Conservation (phyloP, 495 filamentous ascomycete genomes). For the Penicillium odoratum region DNA sequence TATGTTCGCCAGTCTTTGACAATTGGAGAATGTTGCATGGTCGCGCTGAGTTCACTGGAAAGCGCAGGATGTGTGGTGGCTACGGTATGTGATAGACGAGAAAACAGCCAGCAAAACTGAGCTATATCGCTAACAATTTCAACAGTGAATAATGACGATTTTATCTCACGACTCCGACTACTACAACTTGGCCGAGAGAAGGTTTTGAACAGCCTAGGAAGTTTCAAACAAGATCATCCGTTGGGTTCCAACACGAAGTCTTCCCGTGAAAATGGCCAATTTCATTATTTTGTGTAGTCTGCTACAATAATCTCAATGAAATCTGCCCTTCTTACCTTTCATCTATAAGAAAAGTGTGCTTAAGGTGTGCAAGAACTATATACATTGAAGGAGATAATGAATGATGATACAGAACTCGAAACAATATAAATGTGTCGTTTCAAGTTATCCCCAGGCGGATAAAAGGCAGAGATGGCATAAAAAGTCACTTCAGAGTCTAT, state of each 20-base stretch:
- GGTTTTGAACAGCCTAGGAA: constrained; percentile 47
- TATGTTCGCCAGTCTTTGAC: constrained; percentile 69
- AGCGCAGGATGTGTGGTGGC: constrained; percentile 82
- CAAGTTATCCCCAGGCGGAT: background rate
- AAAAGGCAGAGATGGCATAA: too few relatives aligned
- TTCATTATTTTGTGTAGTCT: too few relatives aligned
- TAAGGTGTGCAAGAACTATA: too few relatives aligned
- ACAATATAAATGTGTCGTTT: background rate
- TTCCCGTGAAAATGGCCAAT: too few relatives aligned
- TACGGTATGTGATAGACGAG: constrained; percentile 62
- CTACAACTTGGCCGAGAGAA: constrained; percentile 61
- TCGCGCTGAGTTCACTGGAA: constrained; percentile 74
- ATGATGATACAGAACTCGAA: too few relatives aligned
- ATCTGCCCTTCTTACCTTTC: too few relatives aligned
- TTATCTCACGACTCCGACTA: constrained; percentile 72
- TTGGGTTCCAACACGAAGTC: too few relatives aligned
- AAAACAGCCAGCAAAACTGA: background rate
- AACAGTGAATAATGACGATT: constrained; percentile 84
- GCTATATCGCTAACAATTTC: constrained; percentile 8
- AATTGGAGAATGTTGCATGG: constrained; percentile 95
- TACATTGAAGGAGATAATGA: too few relatives aligned
- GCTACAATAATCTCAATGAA: too few relatives aligned
- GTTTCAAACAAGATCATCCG: too few relatives aligned
- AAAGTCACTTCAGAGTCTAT: too few relatives aligned
- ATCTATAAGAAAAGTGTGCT: too few relatives aligned